These are phyloP conservation scores for Rhizopus sp. DNA, from an alignment of 371 early-diverging fungal genomes.

Conservation along the genomic window DNA sequence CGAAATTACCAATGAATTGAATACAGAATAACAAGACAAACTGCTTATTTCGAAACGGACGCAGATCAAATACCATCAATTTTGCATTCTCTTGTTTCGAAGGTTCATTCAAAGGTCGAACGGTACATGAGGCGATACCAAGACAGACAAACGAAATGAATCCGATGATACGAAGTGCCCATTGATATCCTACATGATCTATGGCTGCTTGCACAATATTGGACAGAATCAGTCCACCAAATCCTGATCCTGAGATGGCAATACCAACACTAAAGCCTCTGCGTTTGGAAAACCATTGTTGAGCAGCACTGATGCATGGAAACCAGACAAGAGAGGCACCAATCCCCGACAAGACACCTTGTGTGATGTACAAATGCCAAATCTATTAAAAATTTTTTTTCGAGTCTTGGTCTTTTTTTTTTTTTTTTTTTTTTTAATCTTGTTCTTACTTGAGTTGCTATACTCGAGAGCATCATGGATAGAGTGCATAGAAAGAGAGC, in stretches of 20 bases:
- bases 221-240: conserved; percentile 71
- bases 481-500: conserved; percentile 51
- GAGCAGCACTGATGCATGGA: conserved; percentile 29
- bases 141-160: conserved; percentile 55
- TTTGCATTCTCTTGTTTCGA: conserved; percentile 5
- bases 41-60: conserved; percentile 34
- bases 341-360: conserved; percentile 62
- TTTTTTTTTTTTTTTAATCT: neutral
- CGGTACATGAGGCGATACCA: conserved; percentile 41
- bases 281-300: conserved; percentile 69
- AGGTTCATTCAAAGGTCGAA: conserved; percentile 47
- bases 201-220: conserved; percentile 54
- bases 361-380: conserved; percentile 69
- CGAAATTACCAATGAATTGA: conserved; percentile 43
- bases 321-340: conserved; percentile 60
- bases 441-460: conserved; percentile 58
- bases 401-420: no score
- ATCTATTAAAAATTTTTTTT: conserved; percentile 19
- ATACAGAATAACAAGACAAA: conserved; percentile 34
- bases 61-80: conserved; percentile 24
- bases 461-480: conserved; percentile 64
- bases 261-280: conserved; percentile 75
- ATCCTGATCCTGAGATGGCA: conserved; percentile 70
- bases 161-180: conserved; percentile 60
- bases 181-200: conserved; percentile 23